Evolutionary conservation across 805 yeast genomes (phyloP).

Genomic region (Candida qinlingensis): DNA sequence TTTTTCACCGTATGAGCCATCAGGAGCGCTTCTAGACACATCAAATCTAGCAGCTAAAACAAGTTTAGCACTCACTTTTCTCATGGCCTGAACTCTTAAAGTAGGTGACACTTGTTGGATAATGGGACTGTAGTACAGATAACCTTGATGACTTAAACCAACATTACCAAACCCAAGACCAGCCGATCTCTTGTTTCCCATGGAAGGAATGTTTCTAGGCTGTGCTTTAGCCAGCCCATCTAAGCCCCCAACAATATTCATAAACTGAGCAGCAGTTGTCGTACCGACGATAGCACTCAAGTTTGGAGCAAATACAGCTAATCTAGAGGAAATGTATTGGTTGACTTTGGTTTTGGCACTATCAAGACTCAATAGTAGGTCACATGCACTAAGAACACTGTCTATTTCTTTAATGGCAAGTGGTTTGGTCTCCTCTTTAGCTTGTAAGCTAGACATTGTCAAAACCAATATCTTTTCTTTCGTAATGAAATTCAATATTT

Average conservation of each 20-base stretch:
- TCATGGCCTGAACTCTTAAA: conserved; percentile 59
- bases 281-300: conserved; percentile 68
- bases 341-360: conserved; percentile 40
- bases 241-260: conserved; percentile 67
- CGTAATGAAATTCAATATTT: conserved; percentile 33
- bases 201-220: conserved; percentile 75
- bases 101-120: conserved; percentile 56
- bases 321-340: conserved; percentile 48
- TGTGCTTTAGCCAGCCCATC: conserved; percentile 63
- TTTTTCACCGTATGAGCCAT: conserved; percentile 51
- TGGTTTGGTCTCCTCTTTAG: conserved; percentile 26
- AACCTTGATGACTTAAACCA: conserved; percentile 62
- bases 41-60: conserved; percentile 84
- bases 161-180: conserved; percentile 36
- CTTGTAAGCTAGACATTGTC: conserved; percentile 65
- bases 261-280: conserved; percentile 63
- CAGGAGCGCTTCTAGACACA: conserved; percentile 35
- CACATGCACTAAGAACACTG: conserved; percentile 40
- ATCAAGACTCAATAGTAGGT: conserved; percentile 41
- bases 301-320: conserved; percentile 72
- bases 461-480: conserved; percentile 68
- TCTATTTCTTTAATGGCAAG: conserved; percentile 31
- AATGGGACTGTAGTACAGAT: conserved; percentile 53
- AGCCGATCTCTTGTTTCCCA: conserved; percentile 51
- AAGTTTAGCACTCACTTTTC: conserved; percentile 76